Percentiles rank a stretch among this genome's conserved stretches.
Evolutionary conservation across 2,329 filamentous ascomycete genomes (phyloP).

Genomic region (Botryotinia convoluta): DNA sequence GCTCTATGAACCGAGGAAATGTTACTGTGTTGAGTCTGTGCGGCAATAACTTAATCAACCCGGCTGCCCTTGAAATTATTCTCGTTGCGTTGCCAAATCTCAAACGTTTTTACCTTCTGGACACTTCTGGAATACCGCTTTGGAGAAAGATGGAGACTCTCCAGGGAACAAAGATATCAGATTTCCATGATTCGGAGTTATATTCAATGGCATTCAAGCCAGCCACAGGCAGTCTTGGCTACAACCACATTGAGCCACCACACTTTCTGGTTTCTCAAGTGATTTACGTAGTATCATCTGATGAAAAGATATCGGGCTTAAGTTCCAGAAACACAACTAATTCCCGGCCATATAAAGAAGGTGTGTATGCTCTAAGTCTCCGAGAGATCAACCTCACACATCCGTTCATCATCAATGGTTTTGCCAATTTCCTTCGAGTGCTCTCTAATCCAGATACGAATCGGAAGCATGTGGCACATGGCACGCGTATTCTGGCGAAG

Average conservation of each 20-base stretch:
- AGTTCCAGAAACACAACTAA: rapidly evolving
- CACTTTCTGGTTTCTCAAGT: neutral
- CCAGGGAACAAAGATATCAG: neutral
- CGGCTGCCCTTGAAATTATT: neutral
- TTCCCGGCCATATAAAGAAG: neutral
- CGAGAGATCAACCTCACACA: neutral
- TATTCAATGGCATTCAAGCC: neutral
- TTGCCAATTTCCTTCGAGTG: neutral
- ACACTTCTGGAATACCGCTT: neutral
- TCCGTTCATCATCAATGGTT: neutral
- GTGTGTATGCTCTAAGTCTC: neutral
- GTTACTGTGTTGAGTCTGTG: neutral
- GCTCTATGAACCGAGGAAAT: neutral
- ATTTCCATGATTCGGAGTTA: neutral
- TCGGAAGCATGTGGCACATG: neutral
- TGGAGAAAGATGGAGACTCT: neutral
- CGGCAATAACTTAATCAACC: neutral
- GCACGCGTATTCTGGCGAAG: neutral
- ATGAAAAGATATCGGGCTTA: neutral
- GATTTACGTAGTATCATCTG: neutral
- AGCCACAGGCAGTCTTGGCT: neutral
- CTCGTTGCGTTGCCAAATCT: neutral
- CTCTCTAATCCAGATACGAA: neutral
- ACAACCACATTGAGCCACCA: neutral
- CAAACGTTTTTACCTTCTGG: neutral